Percentiles rank a stretch among this genome's conserved stretches.
Evolutionary conservation across 306 rosid genomes (phyloP).

Genomic region (Cajanus cajan): DNA sequence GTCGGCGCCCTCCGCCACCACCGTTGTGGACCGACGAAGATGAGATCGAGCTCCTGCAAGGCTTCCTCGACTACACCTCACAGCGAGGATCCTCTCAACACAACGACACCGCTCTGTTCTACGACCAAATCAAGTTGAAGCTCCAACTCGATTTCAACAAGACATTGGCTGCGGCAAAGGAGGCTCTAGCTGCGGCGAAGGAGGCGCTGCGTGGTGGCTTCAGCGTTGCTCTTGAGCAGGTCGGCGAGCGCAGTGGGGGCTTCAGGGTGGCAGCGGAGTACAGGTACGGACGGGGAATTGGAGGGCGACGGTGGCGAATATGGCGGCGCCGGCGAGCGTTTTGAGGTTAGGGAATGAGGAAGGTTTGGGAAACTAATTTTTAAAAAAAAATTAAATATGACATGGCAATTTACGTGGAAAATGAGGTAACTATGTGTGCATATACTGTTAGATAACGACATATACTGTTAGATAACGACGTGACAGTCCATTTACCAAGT

Average conservation of each 20-base stretch:
- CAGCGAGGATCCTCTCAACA: slow-evolving; percentile 45
- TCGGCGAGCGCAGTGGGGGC: slow-evolving; percentile 50
- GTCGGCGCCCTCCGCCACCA: slow-evolving; percentile 25
- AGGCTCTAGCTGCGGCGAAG: slow-evolving; percentile 76
- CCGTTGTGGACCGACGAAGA: slow-evolving; percentile 76
- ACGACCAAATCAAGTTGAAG: slow-evolving; percentile 54
- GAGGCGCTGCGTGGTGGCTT: slow-evolving; percentile 61
- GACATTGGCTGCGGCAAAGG: slow-evolving; percentile 46
- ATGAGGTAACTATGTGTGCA: too few species aligned
- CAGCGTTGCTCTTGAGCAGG: slow-evolving; percentile 54
- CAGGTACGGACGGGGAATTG: slow-evolving; percentile 53
- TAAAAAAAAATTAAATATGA: too few species aligned
- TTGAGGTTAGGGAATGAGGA: slow-evolving; percentile 43
- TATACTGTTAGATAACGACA: too few species aligned
- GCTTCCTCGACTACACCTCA: slow-evolving; percentile 56
- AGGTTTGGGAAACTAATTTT: too few species aligned
- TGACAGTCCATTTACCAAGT: too few species aligned
- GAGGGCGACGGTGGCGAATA: slow-evolving; percentile 54
- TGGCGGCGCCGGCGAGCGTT: slow-evolving; percentile 54
- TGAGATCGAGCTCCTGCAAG: slow-evolving; percentile 72
- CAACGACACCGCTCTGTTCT: slow-evolving; percentile 48
- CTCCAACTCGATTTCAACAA: slow-evolving; percentile 64
- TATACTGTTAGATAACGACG: too few species aligned
- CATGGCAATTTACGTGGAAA: too few species aligned
- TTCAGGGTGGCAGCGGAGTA: slow-evolving; percentile 32